A percentile compares a stretch with the other conserved stretches of the same genome.
These are phyloP conservation scores for Planoprotostelium fungivorum DNA, from an alignment of 78 protist genomes.

Conservation along the genomic window DNA sequence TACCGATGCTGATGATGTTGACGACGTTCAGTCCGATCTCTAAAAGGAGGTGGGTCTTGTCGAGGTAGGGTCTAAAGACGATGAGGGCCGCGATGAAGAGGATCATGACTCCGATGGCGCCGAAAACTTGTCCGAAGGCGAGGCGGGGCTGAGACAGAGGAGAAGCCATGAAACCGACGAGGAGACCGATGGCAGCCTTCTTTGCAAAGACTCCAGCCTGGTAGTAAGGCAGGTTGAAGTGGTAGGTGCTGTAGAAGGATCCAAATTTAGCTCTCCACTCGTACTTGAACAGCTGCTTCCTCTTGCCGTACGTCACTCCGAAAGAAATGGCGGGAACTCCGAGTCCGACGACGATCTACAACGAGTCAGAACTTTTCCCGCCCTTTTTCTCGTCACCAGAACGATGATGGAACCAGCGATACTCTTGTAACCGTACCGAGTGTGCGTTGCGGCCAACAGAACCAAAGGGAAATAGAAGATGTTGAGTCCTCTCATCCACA, in stretches of 20 bases:
- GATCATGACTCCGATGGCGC: not conserved
- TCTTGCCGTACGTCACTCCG: not conserved
- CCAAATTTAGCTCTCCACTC: slow-evolving; percentile 1
- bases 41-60: not conserved
- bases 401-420: not conserved
- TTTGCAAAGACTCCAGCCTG: not conserved
- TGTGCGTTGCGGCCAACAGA: not conserved
- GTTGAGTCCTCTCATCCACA: not conserved
- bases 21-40: not conserved
- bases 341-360: not conserved
- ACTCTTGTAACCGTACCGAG: not conserved
- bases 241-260: not conserved
- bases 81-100: not conserved
- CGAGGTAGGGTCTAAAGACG: not conserved
- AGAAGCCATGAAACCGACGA: not conserved
- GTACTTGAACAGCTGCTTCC: not conserved
- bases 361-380: too few species aligned
- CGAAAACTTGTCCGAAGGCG: not conserved
- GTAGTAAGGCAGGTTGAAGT: not conserved
- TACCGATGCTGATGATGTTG: not conserved
- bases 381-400: not conserved
- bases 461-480: not conserved
- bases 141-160: not conserved
- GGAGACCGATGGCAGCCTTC: not conserved
- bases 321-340: not conserved